These are phyloP conservation scores for Blastobotrys robertii DNA, from an alignment of 805 yeast genomes.

Conservation along the genomic window DNA sequence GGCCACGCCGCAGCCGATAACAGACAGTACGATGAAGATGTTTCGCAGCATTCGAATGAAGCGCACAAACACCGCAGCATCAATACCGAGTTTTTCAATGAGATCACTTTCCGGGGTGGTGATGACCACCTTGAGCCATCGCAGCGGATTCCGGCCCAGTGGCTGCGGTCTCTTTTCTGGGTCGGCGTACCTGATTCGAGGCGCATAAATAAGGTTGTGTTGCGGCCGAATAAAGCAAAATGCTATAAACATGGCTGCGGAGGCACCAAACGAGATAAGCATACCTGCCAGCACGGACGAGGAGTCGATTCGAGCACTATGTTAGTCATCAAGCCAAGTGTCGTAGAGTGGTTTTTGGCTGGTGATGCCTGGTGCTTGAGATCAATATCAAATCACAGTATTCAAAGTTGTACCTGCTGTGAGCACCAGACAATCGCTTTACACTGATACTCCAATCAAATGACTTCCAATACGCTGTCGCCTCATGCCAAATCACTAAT, in stretches of 20 bases:
- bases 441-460: too few species aligned
- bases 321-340: not conserved
- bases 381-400: too few species aligned
- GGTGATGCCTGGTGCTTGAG: too few species aligned
- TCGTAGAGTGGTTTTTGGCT: too few species aligned
- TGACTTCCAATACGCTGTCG: too few species aligned
- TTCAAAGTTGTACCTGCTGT: too few species aligned
- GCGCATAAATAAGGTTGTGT: conserved; percentile 25
- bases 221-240: conserved; percentile 26
- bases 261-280: conserved; percentile 27
- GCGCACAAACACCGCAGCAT: conserved; percentile 26
- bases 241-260: conserved; percentile 16
- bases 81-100: conserved; percentile 26
- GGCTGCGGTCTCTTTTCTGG: conserved; percentile 11
- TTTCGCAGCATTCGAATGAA: conserved; percentile 26
- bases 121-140: conserved; percentile 21
- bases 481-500: too few species aligned
- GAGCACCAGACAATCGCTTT: too few species aligned
- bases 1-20: conserved; percentile 25
- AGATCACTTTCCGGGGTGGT: conserved; percentile 17
- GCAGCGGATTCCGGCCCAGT: conserved; percentile 10
- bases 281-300: conserved; percentile 29
- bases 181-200: conserved; percentile 17
- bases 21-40: conserved; percentile 23
- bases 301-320: conserved; percentile 20